Evolutionary conservation across 1,284 basidiomycete genomes (phyloP).

Genomic region (Cryptococcus hybrid): DNA sequence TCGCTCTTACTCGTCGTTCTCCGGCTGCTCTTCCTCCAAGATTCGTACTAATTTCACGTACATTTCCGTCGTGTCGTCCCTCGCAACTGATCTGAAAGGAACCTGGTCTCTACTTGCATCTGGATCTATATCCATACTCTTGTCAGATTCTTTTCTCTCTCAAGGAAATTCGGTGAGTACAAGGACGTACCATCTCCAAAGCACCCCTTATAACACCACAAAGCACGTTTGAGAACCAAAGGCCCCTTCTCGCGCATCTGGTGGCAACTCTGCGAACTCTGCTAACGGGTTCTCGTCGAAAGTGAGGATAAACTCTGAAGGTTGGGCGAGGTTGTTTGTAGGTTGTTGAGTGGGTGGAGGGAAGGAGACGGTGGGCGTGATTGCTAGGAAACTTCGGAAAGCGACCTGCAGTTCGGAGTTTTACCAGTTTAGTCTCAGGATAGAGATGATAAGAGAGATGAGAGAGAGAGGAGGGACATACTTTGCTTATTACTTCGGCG

Average conservation of each 20-base stretch:
- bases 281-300: conserved; percentile 96
- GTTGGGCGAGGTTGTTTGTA: conserved; percentile 31
- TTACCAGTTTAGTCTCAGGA: not conserved
- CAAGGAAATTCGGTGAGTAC: not conserved
- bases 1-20: conserved; percentile 41
- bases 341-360: conserved; percentile 54
- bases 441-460: not conserved
- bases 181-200: conserved; percentile 82
- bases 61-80: conserved; percentile 93
- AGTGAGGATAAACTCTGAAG: conserved; percentile 68
- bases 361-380: conserved; percentile 76
- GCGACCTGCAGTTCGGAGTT: conserved; percentile 68
- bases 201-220: conserved; percentile 94
- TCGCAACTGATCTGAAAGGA: conserved; percentile 85
- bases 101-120: conserved; percentile 89
- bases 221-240: conserved; percentile 96
- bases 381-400: conserved; percentile 98
- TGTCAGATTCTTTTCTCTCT: not conserved
- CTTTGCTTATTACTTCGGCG: conserved; percentile 90
- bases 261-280: conserved; percentile 96
- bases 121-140: conserved; percentile 65
- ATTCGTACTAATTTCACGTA: conserved; percentile 80
- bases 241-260: conserved; percentile 83
- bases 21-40: conserved; percentile 79
- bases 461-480: conserved; percentile 34